Evolutionary conservation across 352 stramenopile species (phyloP), one percentile per base, ranked within the genome.

Genomic region (Globisporangium abappressorium): DNA sequence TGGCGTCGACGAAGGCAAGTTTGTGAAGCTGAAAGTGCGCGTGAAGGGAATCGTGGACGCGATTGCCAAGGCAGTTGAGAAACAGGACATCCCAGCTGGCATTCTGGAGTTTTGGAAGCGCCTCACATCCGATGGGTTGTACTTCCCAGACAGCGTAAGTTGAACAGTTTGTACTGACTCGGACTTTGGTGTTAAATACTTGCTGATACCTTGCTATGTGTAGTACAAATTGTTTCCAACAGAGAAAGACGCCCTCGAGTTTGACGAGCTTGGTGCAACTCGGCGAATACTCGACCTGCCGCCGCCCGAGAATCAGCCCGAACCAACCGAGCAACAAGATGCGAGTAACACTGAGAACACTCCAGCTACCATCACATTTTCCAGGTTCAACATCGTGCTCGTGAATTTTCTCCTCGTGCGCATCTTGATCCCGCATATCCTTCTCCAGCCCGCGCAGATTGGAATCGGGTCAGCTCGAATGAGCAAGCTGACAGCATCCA

Each of bases 331-430:
- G 5, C 49, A 41, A 6, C n/a, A n/a, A n/a, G 26, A 22, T n/a
- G 15, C 53, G 26, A 2, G 34, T 38, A 8, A 14, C 26, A 15
- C 15, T 26, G 28, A 8, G n/a, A 51, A 0, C 18, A 28, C 22
- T 14, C 28, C 36, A 65, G 14, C 53, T 28, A 2, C 28, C 57
- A 33, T 33, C 33, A 8, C 8, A 4, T 73, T 74, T 41, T 69
- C 76, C 9, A 77, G 78, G 2, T 87, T 84, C 64, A 73, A 90
- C 63, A 57, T 93, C 3, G 70, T 92, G 18, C 34, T 88, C 24
- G 59, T 88, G 59, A 91, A 89, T 64, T 91, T 93, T 46, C 33
- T 93, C 34, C 66, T 87, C 22, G 60, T 89, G 2, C 80, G 82
- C 2, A 76, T 92, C 18, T 49, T 92, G 62, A 84, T 92, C 55